Percentiles rank a stretch among this genome's conserved stretches.
These are phyloP conservation scores for Penicillium odoratum DNA, from an alignment of 495 filamentous ascomycete species.

Conservation along the genomic window DNA sequence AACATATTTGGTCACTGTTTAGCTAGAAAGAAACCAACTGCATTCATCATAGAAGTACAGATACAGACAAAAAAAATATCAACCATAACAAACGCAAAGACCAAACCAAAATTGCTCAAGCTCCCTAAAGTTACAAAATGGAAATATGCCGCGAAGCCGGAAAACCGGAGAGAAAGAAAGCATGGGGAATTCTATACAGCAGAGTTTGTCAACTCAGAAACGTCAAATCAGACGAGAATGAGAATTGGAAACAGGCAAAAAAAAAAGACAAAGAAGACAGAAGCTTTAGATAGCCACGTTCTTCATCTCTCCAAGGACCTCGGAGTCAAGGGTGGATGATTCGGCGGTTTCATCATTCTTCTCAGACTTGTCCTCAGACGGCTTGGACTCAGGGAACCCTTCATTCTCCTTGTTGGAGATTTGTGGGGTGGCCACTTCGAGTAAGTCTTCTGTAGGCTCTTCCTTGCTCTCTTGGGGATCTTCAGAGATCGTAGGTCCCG, in stretches of 20 bases:
- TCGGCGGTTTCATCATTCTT: constrained; percentile 31
- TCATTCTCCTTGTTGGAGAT: constrained; percentile 42
- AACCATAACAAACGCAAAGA: constrained; percentile 23
- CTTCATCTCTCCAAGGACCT: constrained; percentile 56
- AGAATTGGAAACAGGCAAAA: constrained; percentile 17
- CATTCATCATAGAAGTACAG: constrained; percentile 45
- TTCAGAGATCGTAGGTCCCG: constrained; percentile 36
- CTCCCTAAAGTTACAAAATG: constrained; percentile 34
- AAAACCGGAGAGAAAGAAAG: constrained; percentile 15
- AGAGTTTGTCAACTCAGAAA: constrained; percentile 11
- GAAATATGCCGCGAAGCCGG: constrained; percentile 25
- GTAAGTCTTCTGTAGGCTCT: constrained; percentile 38
- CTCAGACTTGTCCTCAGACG: constrained; percentile 33
- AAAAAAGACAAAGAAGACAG: constrained; percentile 8
- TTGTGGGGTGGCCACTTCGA: constrained; percentile 49
- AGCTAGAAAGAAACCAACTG: constrained; percentile 16
- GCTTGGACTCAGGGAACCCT: constrained; percentile 21
- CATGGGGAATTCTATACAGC: constrained; percentile 32
- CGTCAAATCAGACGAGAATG: constrained; percentile 19
- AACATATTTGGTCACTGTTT: constrained; percentile 13
- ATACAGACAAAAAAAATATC: constrained; percentile 21
- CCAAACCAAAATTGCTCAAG: constrained; percentile 16
- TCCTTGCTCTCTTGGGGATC: constrained; percentile 36
- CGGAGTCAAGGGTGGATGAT: constrained; percentile 34
- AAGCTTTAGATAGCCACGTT: constrained; percentile 52